Evolutionary conservation across 345 rosid species (phyloP), one percentile per base, ranked within the genome.

Genomic region (Luvunga scandens): DNA sequence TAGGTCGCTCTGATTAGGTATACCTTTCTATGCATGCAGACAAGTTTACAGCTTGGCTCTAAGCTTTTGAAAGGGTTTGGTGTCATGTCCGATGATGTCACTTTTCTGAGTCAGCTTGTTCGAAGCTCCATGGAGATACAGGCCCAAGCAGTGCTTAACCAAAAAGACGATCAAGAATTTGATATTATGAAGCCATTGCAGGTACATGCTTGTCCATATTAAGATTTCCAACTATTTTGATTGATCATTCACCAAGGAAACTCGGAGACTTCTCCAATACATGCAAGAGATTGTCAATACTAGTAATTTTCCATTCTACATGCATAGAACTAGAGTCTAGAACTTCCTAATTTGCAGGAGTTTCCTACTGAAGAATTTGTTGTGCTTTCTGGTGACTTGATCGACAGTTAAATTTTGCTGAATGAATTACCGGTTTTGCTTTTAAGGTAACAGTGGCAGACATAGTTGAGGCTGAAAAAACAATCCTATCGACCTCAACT

Each of bases 51-150:
- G 79, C 90, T 95, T 24, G 99, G 99, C 72, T 95, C 98, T 18
- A 93, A 87, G 90, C 91, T 95, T 82, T 82, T 95, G 88, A 92
- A 84, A 85, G 96, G 93, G 19, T 86, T 95, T 62, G 99, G 99
- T 38, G 97, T 93, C 78, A 95, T 95, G 99, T 95, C 99, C 45
- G 99, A 95, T 80, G 99, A 95, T 27, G 98, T 95, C 13, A 85
- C 90, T 81, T 91, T 93, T 80, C 84, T 93, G 19, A 84, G 98
- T 62, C 87, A 83, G 83, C 87, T 93, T 48, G 86, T 93, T 55
- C 86, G 98, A 63, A 87, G 92, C 63, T 95, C 99, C 75, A 90
- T 93, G 96, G 99, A 93, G 81, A 76, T 88, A 50, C 96, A 91
- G 86, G 98, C 94, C 75, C 90, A 87, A 84, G 96, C 91, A 36